These are phyloP conservation scores for Cryphonectria japonica DNA, from an alignment of 2,329 filamentous ascomycete species.

Conservation along the genomic window DNA sequence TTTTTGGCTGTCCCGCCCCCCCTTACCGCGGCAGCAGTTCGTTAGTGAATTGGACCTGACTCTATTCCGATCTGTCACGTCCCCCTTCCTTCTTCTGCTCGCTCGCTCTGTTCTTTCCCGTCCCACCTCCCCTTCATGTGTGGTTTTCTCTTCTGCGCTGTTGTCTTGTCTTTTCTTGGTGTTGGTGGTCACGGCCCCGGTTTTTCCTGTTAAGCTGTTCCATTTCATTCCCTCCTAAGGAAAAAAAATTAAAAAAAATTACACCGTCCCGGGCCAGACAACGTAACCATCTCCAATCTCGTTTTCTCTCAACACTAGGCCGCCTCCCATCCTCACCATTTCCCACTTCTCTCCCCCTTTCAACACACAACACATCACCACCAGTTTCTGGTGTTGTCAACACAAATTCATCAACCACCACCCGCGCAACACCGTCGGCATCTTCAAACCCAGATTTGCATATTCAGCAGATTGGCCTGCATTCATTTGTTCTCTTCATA, in stretches of 20 bases:
- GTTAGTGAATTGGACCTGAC: constrained; percentile 5
- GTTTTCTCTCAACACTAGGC: constrained; percentile 22
- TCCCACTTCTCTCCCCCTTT: constrained; percentile 36
- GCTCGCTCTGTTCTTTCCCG: constrained; percentile 1
- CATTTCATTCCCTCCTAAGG: constrained; percentile 41
- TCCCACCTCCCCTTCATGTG: neutral
- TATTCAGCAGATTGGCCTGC: constrained; percentile 39
- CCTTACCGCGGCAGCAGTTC: neutral
- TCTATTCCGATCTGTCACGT: constrained; percentile 2
- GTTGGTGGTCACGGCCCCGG: constrained; percentile 46
- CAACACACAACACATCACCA: constrained; percentile 38
- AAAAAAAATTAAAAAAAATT: constrained; percentile 41
- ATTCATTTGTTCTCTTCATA: constrained; percentile 36
- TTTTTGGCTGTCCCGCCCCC: neutral
- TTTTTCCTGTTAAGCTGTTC: constrained; percentile 45
- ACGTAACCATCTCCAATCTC: constrained; percentile 55
- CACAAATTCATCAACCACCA: constrained; percentile 40
- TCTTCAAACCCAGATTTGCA: constrained; percentile 43
- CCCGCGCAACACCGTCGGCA: constrained; percentile 36
- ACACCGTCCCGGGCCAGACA: constrained; percentile 49
- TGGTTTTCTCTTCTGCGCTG: neutral
- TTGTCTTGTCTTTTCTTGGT: constrained; percentile 12
- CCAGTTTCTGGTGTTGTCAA: constrained; percentile 29
- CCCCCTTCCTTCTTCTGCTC: neutral
- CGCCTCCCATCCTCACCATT: constrained; percentile 43